Evolutionary conservation across 2,329 filamentous ascomycete species (phyloP), one percentile per base, ranked within the genome.

Genomic region (Venturia effusa): DNA sequence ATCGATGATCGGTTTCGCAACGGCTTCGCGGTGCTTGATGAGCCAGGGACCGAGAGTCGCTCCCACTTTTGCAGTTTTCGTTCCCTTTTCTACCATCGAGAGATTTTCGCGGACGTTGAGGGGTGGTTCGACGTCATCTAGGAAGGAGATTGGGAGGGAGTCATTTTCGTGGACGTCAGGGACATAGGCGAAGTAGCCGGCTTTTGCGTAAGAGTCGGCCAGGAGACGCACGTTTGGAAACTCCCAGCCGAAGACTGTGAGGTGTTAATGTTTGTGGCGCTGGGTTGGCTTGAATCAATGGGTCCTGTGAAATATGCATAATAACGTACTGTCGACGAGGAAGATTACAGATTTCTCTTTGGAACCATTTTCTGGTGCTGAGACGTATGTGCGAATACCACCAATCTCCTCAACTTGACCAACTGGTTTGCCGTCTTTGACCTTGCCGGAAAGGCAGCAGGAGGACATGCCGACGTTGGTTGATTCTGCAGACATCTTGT

Each of bases 151-250:
- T 17, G 74, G 71, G 13, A 80, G 67, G 11, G 72, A 73, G 68
- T 80, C 76, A 63, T 74, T 74, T 59, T 72, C 62, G 68, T 76
- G 74, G 2, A 81, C 69, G 67, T 81, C 78, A 1, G 78, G 74
- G 39, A 81, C 69, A 68, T 79, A 80, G 67, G 73, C 73, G 61
- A 76, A 78, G 67, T 77, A 80, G 68, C 78, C 75, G 15, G 73
- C 73, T 66, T 75, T 73, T 37, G 79, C 79, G 68, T 80, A 81
- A 61, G 76, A 70, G 69, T 81, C 79, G 15, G 79, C 79, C 17
- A 81, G 70, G 4, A 81, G 67, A 39, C 79, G 75, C 55, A 75
- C 69, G 68, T 81, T 81, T 39, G 72, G 69, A 60, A 80, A 74
- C n/a, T 75, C 75, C 75, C 75, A 80, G 65, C 79, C 79, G 65